A percentile compares a stretch with the other conserved stretches of the same genome.
These are phyloP conservation scores for Xylariaceae sp. DNA, from an alignment of 2,329 filamentous ascomycete species.

Conservation along the genomic window DNA sequence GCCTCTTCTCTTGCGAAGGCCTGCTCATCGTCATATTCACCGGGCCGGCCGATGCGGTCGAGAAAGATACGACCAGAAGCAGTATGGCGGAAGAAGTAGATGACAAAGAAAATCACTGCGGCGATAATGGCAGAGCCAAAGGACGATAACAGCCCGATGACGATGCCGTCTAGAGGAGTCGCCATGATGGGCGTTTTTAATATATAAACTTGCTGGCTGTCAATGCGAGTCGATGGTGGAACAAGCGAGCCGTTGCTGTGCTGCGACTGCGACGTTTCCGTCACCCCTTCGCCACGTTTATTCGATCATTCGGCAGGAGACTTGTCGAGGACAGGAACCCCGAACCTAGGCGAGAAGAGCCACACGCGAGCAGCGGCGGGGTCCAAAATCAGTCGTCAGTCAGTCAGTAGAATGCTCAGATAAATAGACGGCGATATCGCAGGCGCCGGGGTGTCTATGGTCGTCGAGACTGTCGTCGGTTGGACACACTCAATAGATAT, in stretches of 20 bases:
- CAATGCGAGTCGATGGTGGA: conserved; percentile 2
- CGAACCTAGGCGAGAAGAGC: conserved; percentile 14
- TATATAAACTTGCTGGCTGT: conserved; percentile 2
- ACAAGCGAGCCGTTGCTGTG: neutral
- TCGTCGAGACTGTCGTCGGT: conserved; percentile 2
- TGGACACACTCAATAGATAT: conserved; percentile 3
- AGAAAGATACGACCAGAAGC: conserved; percentile 82
- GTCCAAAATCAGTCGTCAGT: neutral
- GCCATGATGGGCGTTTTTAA: conserved; percentile 23
- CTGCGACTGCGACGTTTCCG: conserved; percentile 26
- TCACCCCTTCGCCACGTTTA: conserved; percentile 29
- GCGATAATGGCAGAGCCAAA: conserved; percentile 88
- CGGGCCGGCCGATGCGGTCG: conserved; percentile 86
- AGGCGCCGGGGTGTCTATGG: neutral
- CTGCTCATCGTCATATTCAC: conserved; percentile 97
- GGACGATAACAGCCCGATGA: conserved; percentile 91
- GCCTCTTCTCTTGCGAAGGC: conserved; percentile 90
- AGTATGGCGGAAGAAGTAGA: conserved; percentile 94
- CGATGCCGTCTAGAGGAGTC: conserved; percentile 60
- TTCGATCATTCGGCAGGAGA: conserved; percentile 29
- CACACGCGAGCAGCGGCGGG: neutral
- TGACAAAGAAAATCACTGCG: conserved; percentile 68
- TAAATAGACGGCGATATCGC: neutral
- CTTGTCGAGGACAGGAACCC: conserved; percentile 26
- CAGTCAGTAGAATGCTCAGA: neutral